Percentiles rank a stretch among this genome's conserved stretches.
Conservation (phyloP, 2,329 filamentous ascomycete species). For the Talaromyces marneffei region DNA sequence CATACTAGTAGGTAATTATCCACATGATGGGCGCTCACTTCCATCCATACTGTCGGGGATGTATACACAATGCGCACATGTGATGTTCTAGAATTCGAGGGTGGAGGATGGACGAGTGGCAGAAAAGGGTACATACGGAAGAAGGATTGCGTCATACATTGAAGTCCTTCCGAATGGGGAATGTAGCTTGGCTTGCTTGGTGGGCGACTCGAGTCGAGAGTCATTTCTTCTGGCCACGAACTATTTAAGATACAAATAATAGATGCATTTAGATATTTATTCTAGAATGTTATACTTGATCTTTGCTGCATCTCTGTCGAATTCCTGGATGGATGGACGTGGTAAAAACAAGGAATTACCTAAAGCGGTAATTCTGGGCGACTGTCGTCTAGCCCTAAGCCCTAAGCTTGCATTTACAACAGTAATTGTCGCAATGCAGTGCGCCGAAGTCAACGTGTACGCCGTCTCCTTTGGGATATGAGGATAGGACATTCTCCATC, state of each 20-base stretch:
- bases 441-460: constrained; percentile 35
- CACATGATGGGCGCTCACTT: neutral
- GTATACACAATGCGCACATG: neutral
- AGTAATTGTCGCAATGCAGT: constrained; percentile 33
- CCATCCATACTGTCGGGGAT: neutral
- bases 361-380: neutral
- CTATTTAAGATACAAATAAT: no score
- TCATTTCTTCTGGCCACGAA: no score
- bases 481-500: constrained; percentile 33
- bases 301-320: neutral
- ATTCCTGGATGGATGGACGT: neutral
- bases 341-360: neutral
- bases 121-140: no score
- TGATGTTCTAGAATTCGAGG: neutral
- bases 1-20: no score
- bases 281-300: no score
- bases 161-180: neutral
- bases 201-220: neutral
- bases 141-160: neutral
- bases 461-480: constrained; percentile 24
- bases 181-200: neutral
- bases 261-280: no score
- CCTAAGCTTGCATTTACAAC: constrained; percentile 5
- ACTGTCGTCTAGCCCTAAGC: neutral
- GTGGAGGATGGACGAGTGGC: neutral